Base-by-base conservation (phyloP, 148 eudicot species). In the Euryodendron excelsum region DNA sequence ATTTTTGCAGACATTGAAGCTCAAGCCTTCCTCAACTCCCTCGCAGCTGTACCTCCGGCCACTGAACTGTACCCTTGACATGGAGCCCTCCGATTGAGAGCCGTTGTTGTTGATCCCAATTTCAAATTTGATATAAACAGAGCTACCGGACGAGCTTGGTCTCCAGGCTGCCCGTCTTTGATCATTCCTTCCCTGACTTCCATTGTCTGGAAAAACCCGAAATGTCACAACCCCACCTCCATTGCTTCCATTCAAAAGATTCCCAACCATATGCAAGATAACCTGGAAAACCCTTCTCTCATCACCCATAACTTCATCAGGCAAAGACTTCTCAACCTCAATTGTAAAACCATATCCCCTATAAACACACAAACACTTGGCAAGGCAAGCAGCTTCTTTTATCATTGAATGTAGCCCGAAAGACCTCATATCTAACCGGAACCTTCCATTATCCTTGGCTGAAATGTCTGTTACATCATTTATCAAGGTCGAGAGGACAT, bases 241-340 rank as follows among this genome's bases (percentile, higher is more conserved):
- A 55, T 55, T 81, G 50, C 86, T 87, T 31, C 86, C 88, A 58
- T 86, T 86, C 82, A 93, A 81, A 70, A 93, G 85, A 72, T 87
- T 90, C 11, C 98, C 94, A 58, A 94, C 88, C 93, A 94, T 91
- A 79, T 94, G 96, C 80, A 94, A 74, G 58, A 94, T 86, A 31
- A 93, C 97, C 84, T 94, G 98, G 73, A 94, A 88, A 18, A 93
- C 90, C 78, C 98, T 83, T 81, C 90, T 88, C 79, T 91, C 97
- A 31, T 94, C 96, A 37, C 98, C 98, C 85, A 85, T 62, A 25
- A 91, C 93, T 39, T 85, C 80, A 86, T 91, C 86, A 0, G 96
- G 93, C 72, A 94, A 79, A 0, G 86, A 80, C 68, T 82, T 89
- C 14, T 93, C 94, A 25, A 93, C 94, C 12, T 94, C 91, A 74